Evolutionary conservation across 345 rosid species (phyloP), one percentile per base, ranked within the genome.

Genomic region (Lepidium didymum): DNA sequence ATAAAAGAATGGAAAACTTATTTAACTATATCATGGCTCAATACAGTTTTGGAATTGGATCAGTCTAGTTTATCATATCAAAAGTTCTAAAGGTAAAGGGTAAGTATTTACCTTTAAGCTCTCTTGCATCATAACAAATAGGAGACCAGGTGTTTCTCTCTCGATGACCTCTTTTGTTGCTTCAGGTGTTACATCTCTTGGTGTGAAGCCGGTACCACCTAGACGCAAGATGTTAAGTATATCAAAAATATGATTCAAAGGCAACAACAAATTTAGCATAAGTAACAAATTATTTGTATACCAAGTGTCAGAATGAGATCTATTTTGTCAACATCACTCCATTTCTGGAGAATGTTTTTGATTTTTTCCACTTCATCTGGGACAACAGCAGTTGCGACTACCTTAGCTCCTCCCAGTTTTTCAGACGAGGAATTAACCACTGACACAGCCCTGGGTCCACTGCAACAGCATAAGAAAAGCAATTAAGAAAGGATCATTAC

Each of bases 161-260:
- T 89, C 77, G 68, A 91, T 91, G 81, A 91, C 46, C 76, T 81
- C 74, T 71, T 94, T 91, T 11, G 97, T 88, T 75, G 97, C 97
- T 83, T 93, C 97, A 61, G 97, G 99, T 62, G 97, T 89, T 76
- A 94, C 91, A 72, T 89, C 97, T 81, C 99, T 89, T 2, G 97
- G 96, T 15, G 89, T 86, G 76, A 81, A 94, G 75, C 96, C 99
- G 66, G 96, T 94, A 64, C 99, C 97, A 58, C 99, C 95, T 94
- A 58, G 45, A 62, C 65, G 18, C 41, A 72, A 62, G 49, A 73
- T 53, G 76, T 72, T 56, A 14, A 33, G 7, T 11, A 23, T 45
- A 19, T 54, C 5, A 63, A 19, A 44, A 7, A 12, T 46, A 33
- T 25, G 42, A 55, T n/a, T 34, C 34, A 41, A 44, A 33, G 8